Percentiles rank a stretch among this genome's conserved stretches.
Evolutionary conservation across 129 eudicot genomes (phyloP).

Genomic region (Flaveria linearis): DNA sequence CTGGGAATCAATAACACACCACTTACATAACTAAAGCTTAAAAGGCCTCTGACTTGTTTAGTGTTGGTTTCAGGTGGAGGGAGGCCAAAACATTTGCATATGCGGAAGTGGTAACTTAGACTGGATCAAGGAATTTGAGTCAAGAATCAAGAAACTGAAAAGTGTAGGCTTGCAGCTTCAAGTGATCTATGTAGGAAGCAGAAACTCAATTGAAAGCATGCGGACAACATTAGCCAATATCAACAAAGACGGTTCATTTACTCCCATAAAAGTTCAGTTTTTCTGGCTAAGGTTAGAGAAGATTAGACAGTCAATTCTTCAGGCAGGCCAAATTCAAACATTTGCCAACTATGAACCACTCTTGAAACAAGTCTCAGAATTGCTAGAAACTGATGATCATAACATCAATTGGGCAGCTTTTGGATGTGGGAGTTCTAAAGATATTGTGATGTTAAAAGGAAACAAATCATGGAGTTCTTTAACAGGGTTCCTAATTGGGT

Average conservation of each 20-base stretch:
- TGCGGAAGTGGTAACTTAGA: slow-evolving; percentile 59
- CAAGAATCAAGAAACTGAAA: slow-evolving; percentile 45
- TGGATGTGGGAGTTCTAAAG: slow-evolving; percentile 46
- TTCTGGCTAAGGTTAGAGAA: slow-evolving; percentile 75
- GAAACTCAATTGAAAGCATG: slow-evolving; percentile 43
- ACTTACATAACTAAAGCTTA: no score
- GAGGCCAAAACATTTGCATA: slow-evolving; percentile 55
- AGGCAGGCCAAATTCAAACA: slow-evolving; percentile 24
- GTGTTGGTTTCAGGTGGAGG: slow-evolving; percentile 48
- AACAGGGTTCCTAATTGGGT: slow-evolving; percentile 42
- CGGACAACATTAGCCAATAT: slow-evolving; percentile 33
- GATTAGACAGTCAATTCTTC: slow-evolving; percentile 46
- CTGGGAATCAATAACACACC: no score
- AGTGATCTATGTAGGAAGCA: slow-evolving; percentile 64
- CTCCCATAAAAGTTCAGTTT: slow-evolving; percentile 34
- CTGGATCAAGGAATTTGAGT: slow-evolving; percentile 64
- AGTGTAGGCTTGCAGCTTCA: slow-evolving; percentile 50
- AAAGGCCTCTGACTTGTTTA: not conserved
- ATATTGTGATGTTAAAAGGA: slow-evolving; percentile 48
- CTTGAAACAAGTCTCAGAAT: slow-evolving; percentile 37
- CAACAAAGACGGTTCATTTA: slow-evolving; percentile 43
- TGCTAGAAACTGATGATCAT: slow-evolving; percentile 38
- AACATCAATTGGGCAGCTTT: slow-evolving; percentile 53
- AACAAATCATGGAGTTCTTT: slow-evolving; percentile 31
- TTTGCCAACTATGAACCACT: slow-evolving; percentile 32